Evolutionary conservation across 2,329 filamentous ascomycete genomes (phyloP).

Genomic region (Fusarium setosum): DNA sequence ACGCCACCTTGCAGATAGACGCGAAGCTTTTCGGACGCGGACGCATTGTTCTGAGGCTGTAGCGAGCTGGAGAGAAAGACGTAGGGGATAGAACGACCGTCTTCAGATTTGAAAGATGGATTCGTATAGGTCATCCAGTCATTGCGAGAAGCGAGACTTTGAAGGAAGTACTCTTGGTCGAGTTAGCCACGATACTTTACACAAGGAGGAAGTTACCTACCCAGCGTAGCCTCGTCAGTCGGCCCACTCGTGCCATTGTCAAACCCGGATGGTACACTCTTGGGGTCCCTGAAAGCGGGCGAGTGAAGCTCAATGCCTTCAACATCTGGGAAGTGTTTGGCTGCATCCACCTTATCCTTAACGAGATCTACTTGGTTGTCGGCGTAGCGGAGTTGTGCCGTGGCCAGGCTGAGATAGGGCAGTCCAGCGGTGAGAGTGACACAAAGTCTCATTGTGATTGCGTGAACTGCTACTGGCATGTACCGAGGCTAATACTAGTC

Average conservation of each 20-base stretch:
- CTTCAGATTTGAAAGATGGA: slow-evolving; percentile 36
- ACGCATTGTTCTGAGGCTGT: slow-evolving; percentile 27
- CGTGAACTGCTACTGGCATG: neutral
- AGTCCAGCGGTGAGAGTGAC: slow-evolving; percentile 15
- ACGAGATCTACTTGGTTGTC: slow-evolving; percentile 39
- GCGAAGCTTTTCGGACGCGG: slow-evolving; percentile 34
- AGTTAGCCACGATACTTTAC: neutral
- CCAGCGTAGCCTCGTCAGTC: slow-evolving; percentile 31
- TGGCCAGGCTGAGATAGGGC: slow-evolving; percentile 28
- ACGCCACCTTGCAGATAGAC: slow-evolving; percentile 44
- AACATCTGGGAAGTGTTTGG: slow-evolving; percentile 38
- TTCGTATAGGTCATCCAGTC: slow-evolving; percentile 39
- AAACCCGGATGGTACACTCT: slow-evolving; percentile 39
- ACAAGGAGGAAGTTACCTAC: neutral
- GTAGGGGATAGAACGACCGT: slow-evolving; percentile 37
- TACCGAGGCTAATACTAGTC: too few species aligned
- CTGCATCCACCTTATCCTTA: slow-evolving; percentile 36
- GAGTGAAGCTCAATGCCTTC: slow-evolving; percentile 37
- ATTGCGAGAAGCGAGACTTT: slow-evolving; percentile 32
- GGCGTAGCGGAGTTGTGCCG: slow-evolving; percentile 38
- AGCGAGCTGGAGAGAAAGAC: slow-evolving; percentile 23
- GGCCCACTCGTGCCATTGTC: slow-evolving; percentile 45
- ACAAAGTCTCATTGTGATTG: slow-evolving; percentile 16
- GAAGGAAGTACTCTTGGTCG: slow-evolving; percentile 32
- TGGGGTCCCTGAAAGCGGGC: slow-evolving; percentile 38